phyloP scores from a whole-genome alignment of 2,329 filamentous ascomycete species.

The Colletotrichum trifolii region DNA sequence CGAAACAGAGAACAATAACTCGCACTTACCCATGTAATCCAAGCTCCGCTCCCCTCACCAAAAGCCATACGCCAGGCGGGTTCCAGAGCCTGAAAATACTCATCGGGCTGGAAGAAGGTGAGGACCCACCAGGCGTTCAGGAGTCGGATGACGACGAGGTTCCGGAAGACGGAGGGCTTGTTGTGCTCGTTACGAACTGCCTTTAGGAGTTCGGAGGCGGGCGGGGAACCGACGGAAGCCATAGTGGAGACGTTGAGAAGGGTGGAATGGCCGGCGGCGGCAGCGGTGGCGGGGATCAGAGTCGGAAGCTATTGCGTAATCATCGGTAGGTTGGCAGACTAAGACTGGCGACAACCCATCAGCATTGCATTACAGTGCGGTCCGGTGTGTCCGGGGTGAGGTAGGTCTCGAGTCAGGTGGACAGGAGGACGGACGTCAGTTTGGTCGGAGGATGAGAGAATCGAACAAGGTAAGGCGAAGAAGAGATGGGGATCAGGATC shows the following conservation, averaged over 20 bases:
- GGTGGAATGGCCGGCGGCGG: slow-evolving; percentile 9
- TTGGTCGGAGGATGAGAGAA: no score
- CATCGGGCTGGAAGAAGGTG: slow-evolving; percentile 98
- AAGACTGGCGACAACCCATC: no score
- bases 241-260: slow-evolving; percentile 29
- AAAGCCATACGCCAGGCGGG: slow-evolving; percentile 93
- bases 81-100: slow-evolving; percentile 96
- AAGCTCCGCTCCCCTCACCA: slow-evolving; percentile 80
- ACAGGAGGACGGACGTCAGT: no score
- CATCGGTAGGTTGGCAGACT: slow-evolving; percentile 25
- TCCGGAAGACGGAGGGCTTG: slow-evolving; percentile 42
- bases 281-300: slow-evolving; percentile 5
- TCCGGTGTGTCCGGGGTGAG: no score
- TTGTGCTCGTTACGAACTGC: slow-evolving; percentile 41
- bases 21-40: slow-evolving; percentile 89
- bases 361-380: no score
- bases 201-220: slow-evolving; percentile 39
- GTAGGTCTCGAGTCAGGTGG: no score
- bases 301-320: slow-evolving; percentile 35
- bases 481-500: no score
- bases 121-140: slow-evolving; percentile 81
- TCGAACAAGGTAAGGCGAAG: no score
- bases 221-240: slow-evolving; percentile 39
- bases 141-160: slow-evolving; percentile 76
- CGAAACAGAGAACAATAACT: not conserved